Percentiles rank a stretch among this genome's conserved stretches.
Conservation (phyloP, 129 eudicot genomes). For the Arctium minus region DNA sequence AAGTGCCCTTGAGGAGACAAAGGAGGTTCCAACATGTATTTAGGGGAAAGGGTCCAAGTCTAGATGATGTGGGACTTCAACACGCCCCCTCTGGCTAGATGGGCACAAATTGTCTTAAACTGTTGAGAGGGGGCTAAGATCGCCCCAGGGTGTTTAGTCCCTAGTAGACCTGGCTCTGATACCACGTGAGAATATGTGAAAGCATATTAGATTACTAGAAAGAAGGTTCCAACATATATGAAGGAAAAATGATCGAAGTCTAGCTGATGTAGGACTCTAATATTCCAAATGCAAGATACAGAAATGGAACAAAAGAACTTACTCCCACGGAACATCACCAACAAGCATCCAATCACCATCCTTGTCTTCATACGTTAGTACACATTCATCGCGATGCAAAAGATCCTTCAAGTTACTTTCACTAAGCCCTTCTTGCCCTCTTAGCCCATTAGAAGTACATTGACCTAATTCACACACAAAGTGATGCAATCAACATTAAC, state of each 20-base stretch:
- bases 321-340: slow-evolving; percentile 99
- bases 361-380: slow-evolving; percentile 93
- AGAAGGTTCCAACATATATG: no score
- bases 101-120: neutral
- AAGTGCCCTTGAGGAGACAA: no score
- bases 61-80: neutral
- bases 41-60: neutral
- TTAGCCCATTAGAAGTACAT: slow-evolving; percentile 47
- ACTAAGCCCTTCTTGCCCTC: slow-evolving; percentile 49
- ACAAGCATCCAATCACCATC: slow-evolving; percentile 99
- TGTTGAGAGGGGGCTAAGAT: neutral
- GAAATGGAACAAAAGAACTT: slow-evolving; percentile 29
- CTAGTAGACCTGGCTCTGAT: neutral
- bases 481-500: neutral
- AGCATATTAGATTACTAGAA: neutral
- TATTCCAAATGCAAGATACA: neutral
- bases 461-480: slow-evolving; percentile 49
- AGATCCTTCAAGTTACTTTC: slow-evolving; percentile 63
- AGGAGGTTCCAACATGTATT: no score
- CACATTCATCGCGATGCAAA: slow-evolving; percentile 65
- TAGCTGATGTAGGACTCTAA: neutral
- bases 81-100: neutral
- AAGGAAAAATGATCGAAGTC: neutral
- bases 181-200: neutral
- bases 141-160: neutral